Evolutionary conservation across 2,329 filamentous ascomycete species (phyloP).

Genomic region (Rugonectria rugulosa): DNA sequence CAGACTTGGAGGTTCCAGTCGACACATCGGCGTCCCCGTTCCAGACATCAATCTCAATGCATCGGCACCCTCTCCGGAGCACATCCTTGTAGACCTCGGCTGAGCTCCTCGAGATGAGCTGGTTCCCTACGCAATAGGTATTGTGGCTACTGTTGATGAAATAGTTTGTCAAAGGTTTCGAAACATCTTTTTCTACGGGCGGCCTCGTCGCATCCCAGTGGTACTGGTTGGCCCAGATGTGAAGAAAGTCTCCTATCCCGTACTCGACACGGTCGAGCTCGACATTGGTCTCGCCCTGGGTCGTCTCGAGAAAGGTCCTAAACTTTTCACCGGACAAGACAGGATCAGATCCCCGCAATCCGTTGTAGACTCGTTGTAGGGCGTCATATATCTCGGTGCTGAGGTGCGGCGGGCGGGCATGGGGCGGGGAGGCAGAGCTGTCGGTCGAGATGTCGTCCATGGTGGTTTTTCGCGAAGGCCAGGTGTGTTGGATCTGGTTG

Average conservation of each 20-base stretch:
- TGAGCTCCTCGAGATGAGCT: conserved; percentile 79
- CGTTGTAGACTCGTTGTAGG: conserved; percentile 56
- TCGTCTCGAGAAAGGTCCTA: conserved; percentile 55
- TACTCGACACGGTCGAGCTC: conserved; percentile 52
- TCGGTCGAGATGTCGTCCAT: conserved; percentile 38
- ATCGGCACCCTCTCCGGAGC: conserved; percentile 80
- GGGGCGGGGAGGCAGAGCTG: conserved; percentile 24
- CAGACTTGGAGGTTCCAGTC: conserved; percentile 46
- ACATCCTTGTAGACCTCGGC: conserved; percentile 81
- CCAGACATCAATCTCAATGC: conserved; percentile 96
- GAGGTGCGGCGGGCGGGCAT: conserved; percentile 48
- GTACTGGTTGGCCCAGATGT: conserved; percentile 54
- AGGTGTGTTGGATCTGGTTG: conserved; percentile 35
- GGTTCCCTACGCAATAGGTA: conserved; percentile 88
- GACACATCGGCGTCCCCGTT: conserved; percentile 67
- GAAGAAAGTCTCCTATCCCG: conserved; percentile 58
- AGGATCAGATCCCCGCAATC: conserved; percentile 47
- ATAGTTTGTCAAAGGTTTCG: conserved; percentile 82
- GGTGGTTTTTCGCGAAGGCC: conserved; percentile 25
- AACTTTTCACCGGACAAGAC: conserved; percentile 49
- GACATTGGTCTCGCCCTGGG: conserved; percentile 54
- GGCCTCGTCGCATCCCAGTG: conserved; percentile 54
- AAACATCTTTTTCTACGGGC: conserved; percentile 62
- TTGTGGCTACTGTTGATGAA: conserved; percentile 97
- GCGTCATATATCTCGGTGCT: conserved; percentile 58